Base-by-base conservation (phyloP, 1,284 basidiomycete species). In the Cutaneotrichosporon sp. region DNA sequence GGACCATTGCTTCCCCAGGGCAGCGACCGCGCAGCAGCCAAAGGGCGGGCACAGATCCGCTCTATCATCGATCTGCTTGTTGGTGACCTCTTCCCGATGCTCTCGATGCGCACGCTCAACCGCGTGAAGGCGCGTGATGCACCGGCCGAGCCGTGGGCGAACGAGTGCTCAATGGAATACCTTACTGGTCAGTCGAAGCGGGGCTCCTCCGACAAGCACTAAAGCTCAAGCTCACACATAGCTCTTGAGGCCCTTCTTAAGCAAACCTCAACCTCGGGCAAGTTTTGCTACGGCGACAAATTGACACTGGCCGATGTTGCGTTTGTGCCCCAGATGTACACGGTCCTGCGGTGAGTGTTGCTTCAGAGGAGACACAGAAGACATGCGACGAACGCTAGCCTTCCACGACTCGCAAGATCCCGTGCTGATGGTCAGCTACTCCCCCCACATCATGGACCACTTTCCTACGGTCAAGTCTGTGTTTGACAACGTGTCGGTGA, bases 1-100 rank as follows among this genome's bases (percentile, higher is more conserved):
- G 53, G 53, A 10, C 38, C 22, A 12, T 48, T 59, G 0, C 43
- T 59, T 9, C 57, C 57, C 1, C 43, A 22, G 27, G 29, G 34
- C 22, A 20, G 17, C 8, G 29, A 31, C 29, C 3, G 3, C 10
- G 3, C 24, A 16, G 12, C 14, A 12, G 27, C 43, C 10, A 16
- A 35, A 25, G 52, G 26, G 5, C 47, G 57, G 19, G 53, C 51
- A 4, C 19, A 35, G 5, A 51, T 59, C n/a, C 53, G 57, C 29
- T 34, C 26, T 16, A 52, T 59, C 8, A 39, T 55, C 25, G 53
- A 49, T 32, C 24, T 52, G n/a, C 26, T 55, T 24, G 48, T 55
- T 17, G 47, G 53, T 39, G 57, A 59, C 51, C 46, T 59, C 12
- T 52, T 52, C 48, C 57, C 57, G 5, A 46, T 55, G 34, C 51